Conservation (phyloP, 164 flowering plant species). For the Warburgia ugandensis region DNA sequence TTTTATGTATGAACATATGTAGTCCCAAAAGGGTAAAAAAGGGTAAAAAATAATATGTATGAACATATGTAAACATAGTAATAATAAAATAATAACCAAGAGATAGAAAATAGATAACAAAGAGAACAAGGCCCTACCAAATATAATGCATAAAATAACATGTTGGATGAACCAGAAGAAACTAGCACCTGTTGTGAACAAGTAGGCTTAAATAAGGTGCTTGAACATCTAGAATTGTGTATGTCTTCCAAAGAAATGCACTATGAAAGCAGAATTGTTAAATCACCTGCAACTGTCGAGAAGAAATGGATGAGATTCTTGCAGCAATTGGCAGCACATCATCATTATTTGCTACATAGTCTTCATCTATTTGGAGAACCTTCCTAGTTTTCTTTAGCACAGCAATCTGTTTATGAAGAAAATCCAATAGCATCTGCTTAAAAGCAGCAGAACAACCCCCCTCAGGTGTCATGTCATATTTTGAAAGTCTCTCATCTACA, state of each 20-base stretch:
- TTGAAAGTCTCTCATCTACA: conserved; percentile 28
- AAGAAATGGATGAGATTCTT: conserved; percentile 54
- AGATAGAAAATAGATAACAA: no score
- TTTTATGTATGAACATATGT: no score
- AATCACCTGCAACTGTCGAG: conserved; percentile 64
- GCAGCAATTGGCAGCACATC: conserved; percentile 28
- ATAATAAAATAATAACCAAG: no score
- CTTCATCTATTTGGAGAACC: conserved; percentile 26
- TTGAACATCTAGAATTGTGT: background rate
- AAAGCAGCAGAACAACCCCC: conserved; percentile 55
- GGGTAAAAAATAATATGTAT: no score
- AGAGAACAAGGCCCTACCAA: no score
- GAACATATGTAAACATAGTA: no score
- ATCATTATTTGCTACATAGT: conserved; percentile 10
- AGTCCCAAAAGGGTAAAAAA: no score
- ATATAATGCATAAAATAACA: no score
- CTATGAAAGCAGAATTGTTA: background rate
- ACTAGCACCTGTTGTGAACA: no score
- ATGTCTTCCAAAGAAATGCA: background rate
- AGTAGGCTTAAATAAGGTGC: no score
- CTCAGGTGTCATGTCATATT: conserved; percentile 27
- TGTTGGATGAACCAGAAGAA: no score
- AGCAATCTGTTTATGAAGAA: conserved; percentile 23
- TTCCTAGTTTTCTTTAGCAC: conserved; percentile 19
- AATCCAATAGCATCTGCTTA: conserved; percentile 27